Base-by-base conservation (phyloP, 768 basidiomycete species). In the Tulasnella sp. region DNA sequence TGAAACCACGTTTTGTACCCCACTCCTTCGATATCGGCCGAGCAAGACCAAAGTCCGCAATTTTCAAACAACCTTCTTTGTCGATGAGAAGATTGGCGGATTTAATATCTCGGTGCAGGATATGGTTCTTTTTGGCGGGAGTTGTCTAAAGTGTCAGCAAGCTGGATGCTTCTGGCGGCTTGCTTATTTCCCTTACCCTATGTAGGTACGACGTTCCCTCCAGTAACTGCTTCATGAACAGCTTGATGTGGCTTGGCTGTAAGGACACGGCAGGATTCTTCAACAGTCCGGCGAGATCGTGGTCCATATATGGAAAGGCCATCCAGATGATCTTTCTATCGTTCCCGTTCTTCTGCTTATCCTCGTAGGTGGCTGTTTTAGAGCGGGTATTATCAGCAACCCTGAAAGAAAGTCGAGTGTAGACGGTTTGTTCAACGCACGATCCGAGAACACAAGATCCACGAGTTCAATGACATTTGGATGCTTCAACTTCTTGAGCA, bases 301-400 rank as follows among this genome's bases (percentile, higher is more conserved):
- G 97, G 82, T 99, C 98, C 98, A 99, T 99, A 85, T 98, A 99
- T 0, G 98, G 98, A 82, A 99, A 99, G 57, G 98, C 97, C 95
- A 99, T 98, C 85, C 94, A 98, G 18, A 98, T 80, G 23, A 42
- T 79, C 29, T 51, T 51, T 79, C 78, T 79, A 32, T 61, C 77
- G 26, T 76, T 76, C 7, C 57, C 75, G 75, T 76, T 57, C 40
- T 76, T 76, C 48, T 40, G 46, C 10, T 32, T 72, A n/a, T 40
- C 55, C n/a, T 61, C 55, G 61, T 57, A 29, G 1, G 75, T 57
- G 23, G 61, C 61, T 67, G 11, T 51, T 51, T 51, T 51, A 35
- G 9, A 67, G 13, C 9, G 16, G 29, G 32, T 35, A 67, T 13
- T 23, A 51, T 51, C 35, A n/a, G 37, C 44, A 18, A 44, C 11